Evolutionary conservation across 352 stramenopile species (phyloP), one percentile per base, ranked within the genome.

Genomic region (Globisporangium radiosum): DNA sequence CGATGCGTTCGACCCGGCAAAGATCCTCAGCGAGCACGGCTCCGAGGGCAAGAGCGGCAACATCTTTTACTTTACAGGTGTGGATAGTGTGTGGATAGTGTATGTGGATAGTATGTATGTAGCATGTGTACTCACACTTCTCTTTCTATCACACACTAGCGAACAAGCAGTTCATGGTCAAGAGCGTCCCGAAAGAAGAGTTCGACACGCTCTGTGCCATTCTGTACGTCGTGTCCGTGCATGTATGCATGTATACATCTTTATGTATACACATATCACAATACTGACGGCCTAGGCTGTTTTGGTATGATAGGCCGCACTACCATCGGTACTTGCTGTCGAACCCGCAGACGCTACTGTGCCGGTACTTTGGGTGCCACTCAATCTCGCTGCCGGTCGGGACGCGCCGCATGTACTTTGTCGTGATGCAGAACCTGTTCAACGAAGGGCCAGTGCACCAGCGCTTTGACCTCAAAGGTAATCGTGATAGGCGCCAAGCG

Each of bases 161-260:
- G 44, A 94, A 94, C 74, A 85, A 87, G 48, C 80, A 90, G 62
- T 94, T 90, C 50, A 92, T 94, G 84, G 84, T 94, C 54, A 94
- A 94, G 72, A 92, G 81, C 60, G 84, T 94, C 37, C 84, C 84
- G 0, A 89, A 91, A 57, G 81, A 88, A 15, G 84, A 94, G 71
- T 94, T 90, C 52, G 80, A 92, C 65, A 87, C 78, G 54, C 64
- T 94, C 5, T 75, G 81, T 40, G 76, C 81, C 11, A 94, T 94
- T 59, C 65, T 94, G 75, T 88, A 71, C 56, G 75, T 72, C 11
- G 14, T 17, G 15, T 47, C 55, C 10, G 17, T 19, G 4, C 0
- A 7, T 7, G 13, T 25, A 17, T 37, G 13, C 7, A 15, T 47
- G 43, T 17, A 17, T 15, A 17, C n/a, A 6, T 47, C n/a, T 1